phyloP scores from a whole-genome alignment of 78 protist genomes.

The Protostelium mycophagum region DNA sequence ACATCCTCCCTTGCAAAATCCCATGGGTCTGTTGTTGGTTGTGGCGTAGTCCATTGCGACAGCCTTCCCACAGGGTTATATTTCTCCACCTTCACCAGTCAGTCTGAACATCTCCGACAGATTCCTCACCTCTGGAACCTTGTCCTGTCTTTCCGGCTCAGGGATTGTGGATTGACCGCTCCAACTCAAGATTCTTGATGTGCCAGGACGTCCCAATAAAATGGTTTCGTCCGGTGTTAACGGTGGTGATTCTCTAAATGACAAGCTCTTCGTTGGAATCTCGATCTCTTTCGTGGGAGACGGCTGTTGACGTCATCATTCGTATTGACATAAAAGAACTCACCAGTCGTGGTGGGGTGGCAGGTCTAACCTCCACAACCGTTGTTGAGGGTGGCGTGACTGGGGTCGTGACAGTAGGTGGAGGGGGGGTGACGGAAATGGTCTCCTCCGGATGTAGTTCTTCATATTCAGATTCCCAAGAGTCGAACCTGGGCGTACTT shows the following conservation, averaged over 20 bases:
- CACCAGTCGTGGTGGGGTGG: no score
- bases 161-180: background rate
- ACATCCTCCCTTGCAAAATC: no score
- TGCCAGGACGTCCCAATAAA: background rate
- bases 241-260: no score
- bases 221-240: background rate
- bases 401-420: no score
- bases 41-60: background rate
- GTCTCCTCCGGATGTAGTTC: background rate
- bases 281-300: no score
- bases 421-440: no score
- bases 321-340: no score
- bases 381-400: no score
- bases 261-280: no score
- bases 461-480: background rate
- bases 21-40: background rate
- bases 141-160: background rate
- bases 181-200: no score
- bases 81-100: background rate
- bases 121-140: background rate
- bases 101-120: background rate
- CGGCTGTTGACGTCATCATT: no score
- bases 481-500: background rate
- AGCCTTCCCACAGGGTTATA: background rate
- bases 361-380: no score